A percentile compares a stretch with the other conserved stretches of the same genome.
These are phyloP conservation scores for Filobasidium uniguttulatum DNA, from an alignment of 1,284 basidiomycete species.

Conservation along the genomic window DNA sequence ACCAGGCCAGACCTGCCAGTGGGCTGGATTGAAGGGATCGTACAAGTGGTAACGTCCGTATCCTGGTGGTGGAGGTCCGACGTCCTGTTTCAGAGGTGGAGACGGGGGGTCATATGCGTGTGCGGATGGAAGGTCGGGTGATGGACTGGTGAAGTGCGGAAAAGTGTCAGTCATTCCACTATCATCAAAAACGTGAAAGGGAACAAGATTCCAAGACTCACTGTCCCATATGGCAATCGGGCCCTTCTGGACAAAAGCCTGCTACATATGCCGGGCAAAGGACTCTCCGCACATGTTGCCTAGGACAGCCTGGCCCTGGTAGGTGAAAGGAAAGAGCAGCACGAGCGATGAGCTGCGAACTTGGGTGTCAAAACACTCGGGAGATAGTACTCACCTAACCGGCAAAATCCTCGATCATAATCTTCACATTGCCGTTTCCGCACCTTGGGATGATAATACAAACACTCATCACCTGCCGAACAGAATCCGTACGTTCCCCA, in stretches of 20 bases:
- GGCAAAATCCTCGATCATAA: constrained; percentile 91
- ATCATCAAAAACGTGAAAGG: constrained; percentile 6
- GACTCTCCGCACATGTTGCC: constrained; percentile 83
- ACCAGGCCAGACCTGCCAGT: constrained; percentile 31
- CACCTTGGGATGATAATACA: constrained; percentile 96
- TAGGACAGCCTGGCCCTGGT: constrained; percentile 70
- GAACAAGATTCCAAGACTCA: constrained; percentile 40
- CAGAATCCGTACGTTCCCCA: constrained; percentile 97
- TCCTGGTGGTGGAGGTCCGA: constrained; percentile 81
- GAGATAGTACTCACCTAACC: constrained; percentile 52
- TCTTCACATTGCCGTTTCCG: constrained; percentile 86
- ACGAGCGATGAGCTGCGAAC: constrained; percentile 5
- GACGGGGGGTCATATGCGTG: constrained; percentile 66
- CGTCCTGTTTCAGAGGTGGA: constrained; percentile 57
- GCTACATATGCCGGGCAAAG: constrained; percentile 83
- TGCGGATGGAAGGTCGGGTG: constrained; percentile 44
- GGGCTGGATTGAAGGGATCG: constrained; percentile 44
- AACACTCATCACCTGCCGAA: constrained; percentile 92
- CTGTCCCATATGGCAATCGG: constrained; percentile 84
- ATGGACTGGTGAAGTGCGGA: constrained; percentile 18
- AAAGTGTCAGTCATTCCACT: neutral
- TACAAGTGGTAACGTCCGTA: constrained; percentile 73
- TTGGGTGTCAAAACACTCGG: neutral
- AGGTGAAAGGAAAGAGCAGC: neutral
- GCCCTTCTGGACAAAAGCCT: constrained; percentile 89